These are phyloP conservation scores for Solanum clarkiae DNA, from an alignment of 257 asterid genomes.

Conservation along the genomic window DNA sequence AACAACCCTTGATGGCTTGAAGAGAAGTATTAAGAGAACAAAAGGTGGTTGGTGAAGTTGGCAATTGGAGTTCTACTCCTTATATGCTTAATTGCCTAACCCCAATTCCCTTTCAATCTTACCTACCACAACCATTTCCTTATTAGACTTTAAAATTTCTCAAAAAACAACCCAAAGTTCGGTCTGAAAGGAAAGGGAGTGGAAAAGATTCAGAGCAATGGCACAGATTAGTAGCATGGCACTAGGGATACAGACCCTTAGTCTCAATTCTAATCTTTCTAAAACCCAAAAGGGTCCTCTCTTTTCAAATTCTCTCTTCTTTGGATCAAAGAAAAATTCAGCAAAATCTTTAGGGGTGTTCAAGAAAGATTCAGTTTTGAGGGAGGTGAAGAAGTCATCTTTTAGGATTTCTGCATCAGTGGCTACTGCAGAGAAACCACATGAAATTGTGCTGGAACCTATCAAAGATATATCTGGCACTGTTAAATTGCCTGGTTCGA, in stretches of 20 bases:
- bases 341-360: constrained; percentile 27
- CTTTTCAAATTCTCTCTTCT: constrained; percentile 34
- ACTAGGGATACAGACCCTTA: constrained; percentile 32
- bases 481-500: constrained; percentile 95
- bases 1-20: constrained; percentile 1
- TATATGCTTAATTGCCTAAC: not conserved
- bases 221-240: constrained; percentile 45
- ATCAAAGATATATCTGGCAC: constrained; percentile 81
- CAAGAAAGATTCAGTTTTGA: constrained; percentile 36
- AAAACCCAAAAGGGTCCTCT: constrained; percentile 14
- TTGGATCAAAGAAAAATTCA: constrained; percentile 36
- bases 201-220: not conserved
- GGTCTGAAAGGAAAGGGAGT: not conserved
- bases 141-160: not conserved
- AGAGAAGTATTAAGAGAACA: not conserved
- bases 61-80: not conserved
- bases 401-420: constrained; percentile 54
- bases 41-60: not conserved
- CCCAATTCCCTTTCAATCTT: not conserved
- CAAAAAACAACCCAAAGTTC: not conserved
- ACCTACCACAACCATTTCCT: not conserved
- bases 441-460: constrained; percentile 86
- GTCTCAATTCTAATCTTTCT: constrained; percentile 19
- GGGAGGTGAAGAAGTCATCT: constrained; percentile 6
- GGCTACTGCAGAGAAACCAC: constrained; percentile 74